phyloP scores from a whole-genome alignment of 345 rosid species.

The Cochlearia excelsa region DNA sequence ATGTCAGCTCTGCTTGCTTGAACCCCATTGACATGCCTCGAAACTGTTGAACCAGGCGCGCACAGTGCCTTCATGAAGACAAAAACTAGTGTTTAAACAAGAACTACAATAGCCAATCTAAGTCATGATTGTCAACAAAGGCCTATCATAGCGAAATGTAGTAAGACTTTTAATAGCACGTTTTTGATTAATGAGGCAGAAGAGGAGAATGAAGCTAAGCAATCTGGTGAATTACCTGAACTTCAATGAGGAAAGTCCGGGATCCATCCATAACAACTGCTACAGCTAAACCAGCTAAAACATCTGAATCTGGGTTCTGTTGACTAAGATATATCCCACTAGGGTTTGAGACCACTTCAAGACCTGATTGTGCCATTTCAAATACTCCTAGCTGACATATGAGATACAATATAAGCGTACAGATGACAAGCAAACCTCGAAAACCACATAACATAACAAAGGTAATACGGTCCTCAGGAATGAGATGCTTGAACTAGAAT shows the following conservation, averaged over 20 bases:
- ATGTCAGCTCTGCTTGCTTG: slow-evolving; percentile 81
- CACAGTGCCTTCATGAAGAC: slow-evolving; percentile 65
- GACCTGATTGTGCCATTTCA: slow-evolving; percentile 79
- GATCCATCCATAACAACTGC: slow-evolving; percentile 91
- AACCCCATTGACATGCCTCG: slow-evolving; percentile 79
- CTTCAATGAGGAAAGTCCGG: slow-evolving; percentile 77
- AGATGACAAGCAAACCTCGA: slow-evolving; percentile 13
- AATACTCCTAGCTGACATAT: slow-evolving; percentile 80
- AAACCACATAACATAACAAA: slow-evolving; percentile 5
- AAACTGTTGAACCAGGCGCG: slow-evolving; percentile 56
- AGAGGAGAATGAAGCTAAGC: not conserved
- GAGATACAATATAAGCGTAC: not conserved
- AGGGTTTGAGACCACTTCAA: slow-evolving; percentile 71
- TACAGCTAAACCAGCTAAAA: slow-evolving; percentile 87
- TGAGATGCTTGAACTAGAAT: slow-evolving; percentile 11
- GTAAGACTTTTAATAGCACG: slow-evolving; percentile 10
- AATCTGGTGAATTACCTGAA: slow-evolving; percentile 54
- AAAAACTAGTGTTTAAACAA: slow-evolving; percentile 8
- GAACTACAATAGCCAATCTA: slow-evolving; percentile 6
- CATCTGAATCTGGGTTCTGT: slow-evolving; percentile 63
- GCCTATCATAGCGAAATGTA: not conserved
- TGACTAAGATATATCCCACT: slow-evolving; percentile 80
- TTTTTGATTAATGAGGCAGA: slow-evolving; percentile 1
- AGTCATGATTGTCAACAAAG: slow-evolving; percentile 17
- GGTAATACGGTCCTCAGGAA: slow-evolving; percentile 8